Evolutionary conservation across 345 rosid species (phyloP).

Genomic region (Camelina neglecta): DNA sequence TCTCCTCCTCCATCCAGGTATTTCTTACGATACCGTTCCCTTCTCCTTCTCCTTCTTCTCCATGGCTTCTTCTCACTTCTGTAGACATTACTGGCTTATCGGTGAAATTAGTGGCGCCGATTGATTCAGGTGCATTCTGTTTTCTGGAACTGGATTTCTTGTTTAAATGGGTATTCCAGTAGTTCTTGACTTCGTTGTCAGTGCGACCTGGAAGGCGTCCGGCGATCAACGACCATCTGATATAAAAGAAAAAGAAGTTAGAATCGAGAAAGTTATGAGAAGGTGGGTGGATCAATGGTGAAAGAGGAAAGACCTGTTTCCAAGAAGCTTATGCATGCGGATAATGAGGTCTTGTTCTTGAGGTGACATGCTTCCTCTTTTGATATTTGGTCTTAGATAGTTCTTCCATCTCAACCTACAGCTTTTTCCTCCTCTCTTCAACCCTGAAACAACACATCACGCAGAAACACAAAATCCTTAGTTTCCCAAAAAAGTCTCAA

Average conservation of each 20-base stretch:
- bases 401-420: conserved; percentile 92
- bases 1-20: conserved; percentile 50
- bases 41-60: conserved; percentile 31
- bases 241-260: neutral
- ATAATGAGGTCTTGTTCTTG: conserved; percentile 87
- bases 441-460: conserved; percentile 47
- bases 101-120: neutral
- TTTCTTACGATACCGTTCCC: conserved; percentile 7
- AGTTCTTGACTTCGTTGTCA: conserved; percentile 89
- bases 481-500: neutral
- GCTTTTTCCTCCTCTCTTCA: conserved; percentile 85
- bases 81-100: conserved; percentile 25
- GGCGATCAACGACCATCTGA: conserved; percentile 82
- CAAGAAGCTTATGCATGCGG: conserved; percentile 90
- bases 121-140: conserved; percentile 43
- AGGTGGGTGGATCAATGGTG: neutral
- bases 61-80: conserved; percentile 23
- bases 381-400: conserved; percentile 79
- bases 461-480: conserved; percentile 1
- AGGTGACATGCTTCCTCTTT: conserved; percentile 74
- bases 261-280: neutral
- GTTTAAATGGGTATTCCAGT: conserved; percentile 92
- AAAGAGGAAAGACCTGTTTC: conserved; percentile 59
- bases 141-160: conserved; percentile 51
- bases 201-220: conserved; percentile 92